Evolutionary conservation across 345 rosid genomes (phyloP).

Genomic region (Eucalyptus rudis): DNA sequence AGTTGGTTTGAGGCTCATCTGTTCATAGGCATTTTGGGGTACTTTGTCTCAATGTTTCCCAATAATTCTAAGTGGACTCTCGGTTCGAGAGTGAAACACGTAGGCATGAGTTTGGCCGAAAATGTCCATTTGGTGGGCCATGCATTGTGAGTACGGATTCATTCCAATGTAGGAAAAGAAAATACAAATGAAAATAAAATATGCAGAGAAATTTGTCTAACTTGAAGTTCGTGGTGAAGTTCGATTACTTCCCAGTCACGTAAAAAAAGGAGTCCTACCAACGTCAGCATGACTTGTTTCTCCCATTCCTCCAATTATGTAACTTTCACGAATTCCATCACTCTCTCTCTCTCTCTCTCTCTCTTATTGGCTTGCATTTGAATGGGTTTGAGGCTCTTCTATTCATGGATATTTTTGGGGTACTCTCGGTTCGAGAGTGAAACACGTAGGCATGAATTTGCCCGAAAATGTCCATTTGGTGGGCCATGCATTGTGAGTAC

Average conservation of each 20-base stretch:
- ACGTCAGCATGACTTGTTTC: slow-evolving; percentile 13
- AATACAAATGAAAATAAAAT: neutral
- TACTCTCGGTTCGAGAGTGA: neutral
- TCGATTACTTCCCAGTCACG: neutral
- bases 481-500: neutral
- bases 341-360: too few relatives aligned
- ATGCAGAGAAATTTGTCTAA: neutral
- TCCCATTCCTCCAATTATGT: slow-evolving; percentile 12
- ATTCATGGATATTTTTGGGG: neutral
- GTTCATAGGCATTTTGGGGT: neutral
- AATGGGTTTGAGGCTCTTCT: too few relatives aligned
- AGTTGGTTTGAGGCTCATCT: neutral
- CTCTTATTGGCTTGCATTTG: too few relatives aligned
- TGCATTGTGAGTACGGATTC: neutral
- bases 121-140: neutral
- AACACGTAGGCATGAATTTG: neutral
- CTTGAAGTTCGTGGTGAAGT: neutral
- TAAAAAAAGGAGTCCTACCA: neutral
- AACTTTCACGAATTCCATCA: neutral
- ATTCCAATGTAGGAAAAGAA: neutral
- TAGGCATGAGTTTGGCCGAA: neutral
- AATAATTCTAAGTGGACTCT: neutral
- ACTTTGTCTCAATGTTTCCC: neutral
- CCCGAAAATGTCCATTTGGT: neutral
- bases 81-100: neutral